phyloP scores from a whole-genome alignment of 495 filamentous ascomycete genomes.

The Hyaloscypha hepaticicola region DNA sequence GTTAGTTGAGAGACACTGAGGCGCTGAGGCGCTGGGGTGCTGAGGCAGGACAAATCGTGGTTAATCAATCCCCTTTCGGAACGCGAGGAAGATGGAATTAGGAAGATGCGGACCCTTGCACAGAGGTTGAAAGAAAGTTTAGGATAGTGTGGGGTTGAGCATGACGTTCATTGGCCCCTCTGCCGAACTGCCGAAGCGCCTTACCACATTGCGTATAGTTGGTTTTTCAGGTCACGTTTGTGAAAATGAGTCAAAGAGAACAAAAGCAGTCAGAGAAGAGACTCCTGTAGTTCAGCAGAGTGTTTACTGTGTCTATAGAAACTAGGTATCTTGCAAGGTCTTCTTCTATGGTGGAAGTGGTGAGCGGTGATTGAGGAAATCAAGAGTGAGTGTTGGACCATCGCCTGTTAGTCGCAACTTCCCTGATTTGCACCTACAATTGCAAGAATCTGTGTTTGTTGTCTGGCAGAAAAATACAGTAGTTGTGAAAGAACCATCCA shows the following conservation, averaged over 20 bases:
- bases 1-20: neutral
- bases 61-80: neutral
- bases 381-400: neutral
- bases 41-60: neutral
- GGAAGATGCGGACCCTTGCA: neutral
- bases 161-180: neutral
- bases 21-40: neutral
- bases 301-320: neutral
- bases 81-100: neutral
- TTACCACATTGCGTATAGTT: too few relatives aligned
- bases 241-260: too few relatives aligned
- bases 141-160: neutral
- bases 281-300: neutral
- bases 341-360: neutral
- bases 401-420: neutral
- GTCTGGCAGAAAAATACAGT: neutral
- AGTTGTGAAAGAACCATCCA: neutral
- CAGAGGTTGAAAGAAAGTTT: neutral
- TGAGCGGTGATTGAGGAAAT: neutral
- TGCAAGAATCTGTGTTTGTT: neutral
- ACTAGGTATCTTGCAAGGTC: neutral
- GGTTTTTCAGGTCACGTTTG: too few relatives aligned
- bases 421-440: neutral
- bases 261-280: neutral
- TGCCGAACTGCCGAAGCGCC: neutral